Evolutionary conservation across 805 yeast species (phyloP).

Genomic region (Candida jianshihensis): DNA sequence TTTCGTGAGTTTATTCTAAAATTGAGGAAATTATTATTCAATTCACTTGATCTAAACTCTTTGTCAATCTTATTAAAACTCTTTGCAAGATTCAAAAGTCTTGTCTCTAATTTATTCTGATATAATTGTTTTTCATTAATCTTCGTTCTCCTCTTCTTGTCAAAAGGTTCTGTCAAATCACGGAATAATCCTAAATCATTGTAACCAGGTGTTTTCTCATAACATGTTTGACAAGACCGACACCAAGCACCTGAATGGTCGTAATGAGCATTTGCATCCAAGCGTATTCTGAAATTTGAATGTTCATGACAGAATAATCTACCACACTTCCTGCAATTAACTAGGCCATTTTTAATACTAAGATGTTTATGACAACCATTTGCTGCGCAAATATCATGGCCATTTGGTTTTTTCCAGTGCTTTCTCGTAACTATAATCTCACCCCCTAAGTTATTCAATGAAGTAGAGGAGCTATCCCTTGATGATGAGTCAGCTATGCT

Average conservation of each 20-base stretch:
- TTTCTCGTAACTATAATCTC: slow-evolving; percentile 34
- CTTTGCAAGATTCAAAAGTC: slow-evolving; percentile 42
- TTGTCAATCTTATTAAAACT: slow-evolving; percentile 22
- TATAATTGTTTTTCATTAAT: slow-evolving; percentile 45
- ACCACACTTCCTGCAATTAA: slow-evolving; percentile 78
- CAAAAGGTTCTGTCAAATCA: slow-evolving; percentile 43
- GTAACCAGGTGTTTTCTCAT: slow-evolving; percentile 45
- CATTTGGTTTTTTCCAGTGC: slow-evolving; percentile 53
- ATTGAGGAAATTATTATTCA: slow-evolving; percentile 18
- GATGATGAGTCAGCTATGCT: slow-evolving; percentile 14
- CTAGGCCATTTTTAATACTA: slow-evolving; percentile 46
- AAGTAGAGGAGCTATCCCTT: slow-evolving; percentile 7
- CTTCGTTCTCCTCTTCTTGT: slow-evolving; percentile 30
- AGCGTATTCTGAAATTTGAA: slow-evolving; percentile 43
- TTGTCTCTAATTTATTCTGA: slow-evolving; percentile 51
- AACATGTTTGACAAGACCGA: slow-evolving; percentile 64
- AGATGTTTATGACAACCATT: slow-evolving; percentile 35
- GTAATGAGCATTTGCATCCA: slow-evolving; percentile 41
- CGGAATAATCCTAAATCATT: slow-evolving; percentile 34
- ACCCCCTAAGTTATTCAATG: slow-evolving; percentile 8
- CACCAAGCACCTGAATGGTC: slow-evolving; percentile 59
- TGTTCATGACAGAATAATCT: slow-evolving; percentile 60
- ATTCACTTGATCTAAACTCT: slow-evolving; percentile 13
- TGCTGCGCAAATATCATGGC: slow-evolving; percentile 35
- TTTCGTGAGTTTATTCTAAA: slow-evolving; percentile 24